Evolutionary conservation across 1,284 basidiomycete species (phyloP).

Genomic region (Irpex lacteus): DNA sequence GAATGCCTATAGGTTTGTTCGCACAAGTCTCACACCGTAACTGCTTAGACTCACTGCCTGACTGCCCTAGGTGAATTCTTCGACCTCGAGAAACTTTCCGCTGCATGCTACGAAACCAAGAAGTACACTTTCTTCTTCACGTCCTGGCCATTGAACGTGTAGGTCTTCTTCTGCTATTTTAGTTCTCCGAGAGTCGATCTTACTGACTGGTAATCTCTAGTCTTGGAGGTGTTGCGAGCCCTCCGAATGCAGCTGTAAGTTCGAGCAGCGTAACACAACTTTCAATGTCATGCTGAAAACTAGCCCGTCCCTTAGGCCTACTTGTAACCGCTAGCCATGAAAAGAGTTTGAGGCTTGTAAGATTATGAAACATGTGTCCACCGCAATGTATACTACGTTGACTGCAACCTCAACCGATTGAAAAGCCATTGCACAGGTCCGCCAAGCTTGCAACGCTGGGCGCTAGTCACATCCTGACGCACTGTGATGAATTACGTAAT

Average conservation of each 20-base stretch:
- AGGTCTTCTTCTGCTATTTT: conserved; percentile 24
- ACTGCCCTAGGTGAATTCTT: conserved; percentile 58
- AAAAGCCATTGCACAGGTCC: too few species aligned
- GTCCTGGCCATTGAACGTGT: conserved; percentile 73
- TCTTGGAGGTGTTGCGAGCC: conserved; percentile 64
- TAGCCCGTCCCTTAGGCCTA: not conserved
- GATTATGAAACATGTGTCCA: too few species aligned
- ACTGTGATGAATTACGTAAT: too few species aligned
- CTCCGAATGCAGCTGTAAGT: conserved; percentile 67
- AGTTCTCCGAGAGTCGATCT: not conserved
- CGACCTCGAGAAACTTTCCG: conserved; percentile 61
- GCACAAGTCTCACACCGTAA: not conserved
- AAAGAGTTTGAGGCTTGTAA: too few species aligned
- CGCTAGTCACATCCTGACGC: too few species aligned
- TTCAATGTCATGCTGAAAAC: not conserved
- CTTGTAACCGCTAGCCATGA: not conserved
- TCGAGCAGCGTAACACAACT: not conserved
- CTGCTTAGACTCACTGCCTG: not conserved
- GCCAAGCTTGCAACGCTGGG: too few species aligned
- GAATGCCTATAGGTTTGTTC: conserved; percentile 62
- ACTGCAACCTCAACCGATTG: not conserved
- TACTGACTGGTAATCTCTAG: conserved; percentile 29
- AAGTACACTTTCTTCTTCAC: conserved; percentile 73
- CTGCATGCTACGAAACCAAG: conserved; percentile 51
- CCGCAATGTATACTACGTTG: not conserved